Conservation (phyloP, 2,329 filamentous ascomycete genomes). For the Pyrenochaeta sp. region DNA sequence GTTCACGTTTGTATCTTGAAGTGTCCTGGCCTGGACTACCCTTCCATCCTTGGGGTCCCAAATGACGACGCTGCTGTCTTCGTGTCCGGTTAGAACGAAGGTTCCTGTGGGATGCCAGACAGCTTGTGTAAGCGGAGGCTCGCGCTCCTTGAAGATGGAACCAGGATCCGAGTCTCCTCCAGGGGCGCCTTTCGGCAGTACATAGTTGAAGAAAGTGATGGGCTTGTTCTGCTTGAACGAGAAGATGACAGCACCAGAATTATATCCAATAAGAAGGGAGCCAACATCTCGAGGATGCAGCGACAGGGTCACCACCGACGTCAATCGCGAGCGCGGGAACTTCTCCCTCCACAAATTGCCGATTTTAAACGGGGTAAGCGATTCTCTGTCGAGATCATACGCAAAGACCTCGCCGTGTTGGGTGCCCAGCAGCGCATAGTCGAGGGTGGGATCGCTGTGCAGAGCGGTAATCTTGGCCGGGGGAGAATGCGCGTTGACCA, state of each 20-base stretch:
- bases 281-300: slow-evolving; percentile 93
- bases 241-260: slow-evolving; percentile 85
- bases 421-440: slow-evolving; percentile 89
- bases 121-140: slow-evolving; percentile 80
- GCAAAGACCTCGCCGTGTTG: slow-evolving; percentile 85
- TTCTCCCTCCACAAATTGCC: slow-evolving; percentile 85
- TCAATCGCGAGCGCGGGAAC: slow-evolving; percentile 70
- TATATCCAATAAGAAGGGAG: slow-evolving; percentile 89
- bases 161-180: slow-evolving; percentile 75
- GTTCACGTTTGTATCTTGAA: slow-evolving; percentile 77
- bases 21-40: slow-evolving; percentile 80
- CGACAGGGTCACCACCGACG: slow-evolving; percentile 76
- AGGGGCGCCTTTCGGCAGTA: slow-evolving; percentile 79
- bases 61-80: slow-evolving; percentile 89
- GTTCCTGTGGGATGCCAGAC: slow-evolving; percentile 95
- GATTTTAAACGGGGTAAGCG: slow-evolving; percentile 78
- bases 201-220: slow-evolving; percentile 81
- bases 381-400: slow-evolving; percentile 89
- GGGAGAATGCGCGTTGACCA: slow-evolving; percentile 74
- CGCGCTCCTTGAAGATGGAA: slow-evolving; percentile 67
- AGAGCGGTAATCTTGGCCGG: slow-evolving; percentile 78
- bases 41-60: slow-evolving; percentile 93
- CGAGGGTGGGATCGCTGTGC: slow-evolving; percentile 85
- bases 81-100: slow-evolving; percentile 84
- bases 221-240: slow-evolving; percentile 91